Evolutionary conservation across 2,329 filamentous ascomycete species (phyloP).

Genomic region (Fusarium oligoseptatum): DNA sequence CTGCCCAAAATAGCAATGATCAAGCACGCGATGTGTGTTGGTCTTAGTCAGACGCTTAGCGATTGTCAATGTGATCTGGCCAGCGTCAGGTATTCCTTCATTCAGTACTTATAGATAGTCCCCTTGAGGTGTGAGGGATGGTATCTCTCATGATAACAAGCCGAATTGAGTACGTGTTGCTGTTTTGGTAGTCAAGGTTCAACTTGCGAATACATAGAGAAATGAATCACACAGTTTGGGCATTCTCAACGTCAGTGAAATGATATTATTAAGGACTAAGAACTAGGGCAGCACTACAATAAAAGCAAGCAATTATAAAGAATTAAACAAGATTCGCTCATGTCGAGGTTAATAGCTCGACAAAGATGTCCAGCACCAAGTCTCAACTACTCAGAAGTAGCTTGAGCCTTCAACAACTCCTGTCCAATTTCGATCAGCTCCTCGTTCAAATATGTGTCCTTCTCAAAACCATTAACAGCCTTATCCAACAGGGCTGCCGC

Average conservation of each 20-base stretch:
- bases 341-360: background rate
- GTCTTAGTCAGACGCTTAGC: background rate
- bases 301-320: background rate
- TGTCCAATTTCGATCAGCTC: constrained; percentile 57
- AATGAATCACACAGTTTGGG: background rate
- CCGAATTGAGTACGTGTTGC: background rate
- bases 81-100: background rate
- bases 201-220: background rate
- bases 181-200: background rate
- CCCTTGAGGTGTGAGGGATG: accelerated
- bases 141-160: background rate
- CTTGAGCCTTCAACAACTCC: background rate
- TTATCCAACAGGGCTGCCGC: constrained; percentile 60
- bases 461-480: constrained; percentile 59
- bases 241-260: background rate
- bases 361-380: background rate
- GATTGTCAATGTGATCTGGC: background rate
- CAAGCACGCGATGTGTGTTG: background rate
- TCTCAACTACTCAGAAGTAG: background rate
- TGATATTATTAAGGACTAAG: background rate
- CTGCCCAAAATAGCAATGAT: background rate
- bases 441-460: constrained; percentile 58
- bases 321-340: background rate
- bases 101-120: background rate
- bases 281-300: background rate